Conservation (phyloP, 257 asterid genomes). For the Knoxia roxburghii region DNA sequence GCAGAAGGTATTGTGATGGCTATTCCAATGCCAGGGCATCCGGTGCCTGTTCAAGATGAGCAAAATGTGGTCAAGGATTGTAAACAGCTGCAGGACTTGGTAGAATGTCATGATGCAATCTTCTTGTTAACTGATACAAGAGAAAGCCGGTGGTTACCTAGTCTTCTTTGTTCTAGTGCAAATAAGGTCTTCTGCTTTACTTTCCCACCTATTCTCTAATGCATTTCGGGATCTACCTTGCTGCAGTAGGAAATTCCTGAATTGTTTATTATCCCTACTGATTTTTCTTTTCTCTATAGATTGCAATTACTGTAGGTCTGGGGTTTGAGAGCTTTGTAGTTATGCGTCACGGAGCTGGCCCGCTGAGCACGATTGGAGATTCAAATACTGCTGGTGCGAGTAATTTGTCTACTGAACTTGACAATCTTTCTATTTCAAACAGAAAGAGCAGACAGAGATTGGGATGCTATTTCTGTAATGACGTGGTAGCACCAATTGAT, state of each 20-base stretch:
- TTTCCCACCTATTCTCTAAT: constrained; percentile 1
- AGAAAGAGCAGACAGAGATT: constrained; percentile 41
- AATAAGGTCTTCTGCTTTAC: constrained; percentile 55
- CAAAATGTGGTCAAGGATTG: constrained; percentile 65
- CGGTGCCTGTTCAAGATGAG: constrained; percentile 67
- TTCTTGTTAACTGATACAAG: constrained; percentile 93
- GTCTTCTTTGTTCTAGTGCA: constrained; percentile 73
- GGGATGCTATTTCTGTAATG: constrained; percentile 97
- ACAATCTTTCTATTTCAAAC: constrained; percentile 28
- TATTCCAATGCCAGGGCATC: constrained; percentile 98
- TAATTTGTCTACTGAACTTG: constrained; percentile 37
- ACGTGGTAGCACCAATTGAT: constrained; percentile 92
- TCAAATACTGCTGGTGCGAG: constrained; percentile 29
- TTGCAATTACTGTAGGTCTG: constrained; percentile 82
- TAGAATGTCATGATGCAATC: constrained; percentile 74
- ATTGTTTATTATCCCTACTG: background rate
- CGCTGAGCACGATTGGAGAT: constrained; percentile 32
- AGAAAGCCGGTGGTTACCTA: constrained; percentile 99
- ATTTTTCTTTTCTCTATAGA: constrained; percentile 32
- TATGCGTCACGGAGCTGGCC: constrained; percentile 96
- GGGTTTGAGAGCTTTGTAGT: constrained; percentile 97
- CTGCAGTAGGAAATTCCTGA: background rate
- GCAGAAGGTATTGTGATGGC: constrained; percentile 80
- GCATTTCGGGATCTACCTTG: background rate
- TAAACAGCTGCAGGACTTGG: constrained; percentile 50